These are phyloP conservation scores for Pseudocercospora vitis DNA, from an alignment of 2,329 filamentous ascomycete species.

Conservation along the genomic window DNA sequence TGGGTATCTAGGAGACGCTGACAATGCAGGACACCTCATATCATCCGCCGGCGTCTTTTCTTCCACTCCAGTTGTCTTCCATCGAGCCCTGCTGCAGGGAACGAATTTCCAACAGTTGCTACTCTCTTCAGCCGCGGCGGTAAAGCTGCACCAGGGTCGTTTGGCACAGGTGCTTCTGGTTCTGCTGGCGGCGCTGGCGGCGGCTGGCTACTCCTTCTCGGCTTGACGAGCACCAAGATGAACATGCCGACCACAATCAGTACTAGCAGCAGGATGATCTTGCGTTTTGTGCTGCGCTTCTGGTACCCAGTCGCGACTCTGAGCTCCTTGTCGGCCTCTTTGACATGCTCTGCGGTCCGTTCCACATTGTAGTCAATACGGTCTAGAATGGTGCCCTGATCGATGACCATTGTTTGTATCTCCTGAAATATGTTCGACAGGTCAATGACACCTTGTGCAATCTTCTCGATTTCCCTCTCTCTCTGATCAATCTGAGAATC, in stretches of 20 bases:
- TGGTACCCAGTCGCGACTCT: conserved; percentile 87
- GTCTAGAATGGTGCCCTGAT: conserved; percentile 54
- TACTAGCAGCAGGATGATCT: conserved; percentile 85
- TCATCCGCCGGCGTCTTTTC: conserved; percentile 24
- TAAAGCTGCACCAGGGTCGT: conserved; percentile 22
- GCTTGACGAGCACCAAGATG: conserved; percentile 79
- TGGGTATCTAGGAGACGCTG: conserved; percentile 23
- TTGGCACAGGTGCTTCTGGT: conserved; percentile 18
- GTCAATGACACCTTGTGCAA: conserved; percentile 96
- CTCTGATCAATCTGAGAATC: conserved; percentile 85
- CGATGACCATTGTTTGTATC: conserved; percentile 80
- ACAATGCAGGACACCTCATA: neutral
- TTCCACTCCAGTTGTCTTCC: conserved; percentile 27
- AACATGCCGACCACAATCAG: conserved; percentile 83
- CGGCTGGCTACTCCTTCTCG: conserved; percentile 50
- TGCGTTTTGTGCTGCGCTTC: conserved; percentile 81
- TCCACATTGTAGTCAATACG: conserved; percentile 83
- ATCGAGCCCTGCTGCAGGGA: conserved; percentile 8
- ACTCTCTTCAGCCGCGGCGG: conserved; percentile 14
- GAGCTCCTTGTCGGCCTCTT: conserved; percentile 88
- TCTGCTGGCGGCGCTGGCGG: conserved; percentile 8
- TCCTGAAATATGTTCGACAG: conserved; percentile 96
- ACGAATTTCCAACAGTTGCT: neutral
- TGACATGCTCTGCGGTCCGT: conserved; percentile 88
- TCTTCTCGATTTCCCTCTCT: conserved; percentile 95